Conservation (phyloP, 2,329 filamentous ascomycete genomes). For the Aspergillus pseudoglaucus region DNA sequence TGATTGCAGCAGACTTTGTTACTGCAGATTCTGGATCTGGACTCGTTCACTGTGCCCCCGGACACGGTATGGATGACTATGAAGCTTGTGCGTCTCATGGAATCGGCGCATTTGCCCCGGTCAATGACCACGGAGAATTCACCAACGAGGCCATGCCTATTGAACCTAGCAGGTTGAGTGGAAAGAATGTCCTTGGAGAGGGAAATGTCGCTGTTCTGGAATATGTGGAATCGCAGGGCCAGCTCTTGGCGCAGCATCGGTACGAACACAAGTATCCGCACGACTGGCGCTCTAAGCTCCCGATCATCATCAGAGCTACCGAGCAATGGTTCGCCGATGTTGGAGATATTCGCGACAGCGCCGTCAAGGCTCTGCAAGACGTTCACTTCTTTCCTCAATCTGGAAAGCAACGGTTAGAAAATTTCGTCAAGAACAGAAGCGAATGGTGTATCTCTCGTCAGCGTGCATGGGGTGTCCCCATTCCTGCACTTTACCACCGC, state of each 20-base stretch:
- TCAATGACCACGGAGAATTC: conserved; percentile 75
- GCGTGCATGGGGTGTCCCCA: conserved; percentile 92
- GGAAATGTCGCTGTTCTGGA: conserved; percentile 65
- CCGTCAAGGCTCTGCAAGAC: conserved; percentile 60
- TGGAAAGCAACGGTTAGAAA: conserved; percentile 68
- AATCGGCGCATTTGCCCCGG: conserved; percentile 71
- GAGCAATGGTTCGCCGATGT: conserved; percentile 98
- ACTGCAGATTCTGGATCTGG: conserved; percentile 86
- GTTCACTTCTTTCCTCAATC: conserved; percentile 74
- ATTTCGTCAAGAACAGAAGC: conserved; percentile 78
- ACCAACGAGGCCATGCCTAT: conserved; percentile 71
- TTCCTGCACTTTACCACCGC: conserved; percentile 75
- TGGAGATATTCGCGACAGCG: conserved; percentile 67
- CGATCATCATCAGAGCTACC: conserved; percentile 84
- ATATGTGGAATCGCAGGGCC: conserved; percentile 53
- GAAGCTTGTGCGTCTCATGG: conserved; percentile 65
- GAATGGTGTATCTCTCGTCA: conserved; percentile 99
- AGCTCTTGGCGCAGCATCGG: conserved; percentile 63
- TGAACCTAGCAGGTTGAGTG: conserved; percentile 59
- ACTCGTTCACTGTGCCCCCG: conserved; percentile 88
- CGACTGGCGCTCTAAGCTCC: conserved; percentile 92
- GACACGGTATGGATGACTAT: conserved; percentile 96
- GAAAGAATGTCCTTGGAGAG: conserved; percentile 63
- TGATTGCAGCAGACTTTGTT: conserved; percentile 84
- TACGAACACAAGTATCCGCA: conserved; percentile 94